A percentile compares a stretch with the other conserved stretches of the same genome.
phyloP scores from a whole-genome alignment of 805 yeast genomes.

The Kuraishia capsulata region DNA sequence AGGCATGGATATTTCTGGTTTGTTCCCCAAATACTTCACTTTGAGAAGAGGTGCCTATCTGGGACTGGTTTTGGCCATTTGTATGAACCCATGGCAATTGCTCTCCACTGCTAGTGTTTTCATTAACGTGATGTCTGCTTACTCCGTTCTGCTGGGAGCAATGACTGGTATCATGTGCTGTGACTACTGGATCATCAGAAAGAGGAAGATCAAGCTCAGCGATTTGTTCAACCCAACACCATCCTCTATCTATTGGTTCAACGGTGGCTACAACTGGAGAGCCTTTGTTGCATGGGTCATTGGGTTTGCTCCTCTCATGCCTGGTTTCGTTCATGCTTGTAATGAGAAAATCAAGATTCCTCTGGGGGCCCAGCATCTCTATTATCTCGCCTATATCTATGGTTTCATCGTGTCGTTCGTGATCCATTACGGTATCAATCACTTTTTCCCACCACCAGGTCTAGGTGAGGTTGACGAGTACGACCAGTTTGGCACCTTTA shows the following conservation, averaged over 20 bases:
- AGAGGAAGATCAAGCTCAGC: constrained; percentile 26
- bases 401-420: constrained; percentile 29
- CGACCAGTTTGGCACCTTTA: constrained; percentile 22
- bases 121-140: constrained; percentile 18
- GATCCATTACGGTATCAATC: constrained; percentile 23
- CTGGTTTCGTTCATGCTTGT: constrained; percentile 31
- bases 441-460: constrained; percentile 26
- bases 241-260: constrained; percentile 27
- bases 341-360: constrained; percentile 18
- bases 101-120: constrained; percentile 25
- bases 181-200: constrained; percentile 31
- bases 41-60: constrained; percentile 37
- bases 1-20: constrained; percentile 42
- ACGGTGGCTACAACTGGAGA: constrained; percentile 33
- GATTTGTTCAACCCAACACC: constrained; percentile 27
- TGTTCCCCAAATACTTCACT: constrained; percentile 33
- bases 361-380: constrained; percentile 32
- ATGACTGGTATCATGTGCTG: constrained; percentile 25
- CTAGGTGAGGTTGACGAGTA: constrained; percentile 22
- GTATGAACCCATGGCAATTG: constrained; percentile 31
- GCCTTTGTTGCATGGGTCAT: constrained; percentile 26
- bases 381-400: constrained; percentile 33
- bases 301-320: constrained; percentile 38
- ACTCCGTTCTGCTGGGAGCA: constrained; percentile 30
- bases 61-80: constrained; percentile 23